phyloP scores from a whole-genome alignment of 306 rosid genomes.

The Trifolium repens region DNA sequence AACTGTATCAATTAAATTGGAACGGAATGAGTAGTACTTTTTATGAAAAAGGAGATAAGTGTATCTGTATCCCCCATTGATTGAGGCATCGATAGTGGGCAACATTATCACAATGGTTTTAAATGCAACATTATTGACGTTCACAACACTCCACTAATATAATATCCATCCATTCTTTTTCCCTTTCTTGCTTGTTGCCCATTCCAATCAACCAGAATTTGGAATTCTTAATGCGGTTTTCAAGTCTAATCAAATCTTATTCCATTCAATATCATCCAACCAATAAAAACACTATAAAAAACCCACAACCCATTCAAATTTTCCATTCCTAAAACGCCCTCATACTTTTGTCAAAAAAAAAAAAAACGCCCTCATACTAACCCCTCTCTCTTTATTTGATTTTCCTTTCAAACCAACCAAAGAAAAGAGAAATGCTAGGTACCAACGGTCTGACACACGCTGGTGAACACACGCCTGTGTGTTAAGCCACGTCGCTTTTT shows the following conservation, averaged over 20 bases:
- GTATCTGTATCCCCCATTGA: slow-evolving; percentile 34
- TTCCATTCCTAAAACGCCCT: slow-evolving; percentile 45
- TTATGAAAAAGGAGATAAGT: background rate
- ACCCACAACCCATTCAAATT: background rate
- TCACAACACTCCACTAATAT: slow-evolving; percentile 32
- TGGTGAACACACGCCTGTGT: too few species aligned
- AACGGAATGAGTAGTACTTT: too few species aligned
- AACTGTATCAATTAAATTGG: too few species aligned
- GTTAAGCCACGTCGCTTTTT: too few species aligned
- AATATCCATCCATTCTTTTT: slow-evolving; percentile 14
- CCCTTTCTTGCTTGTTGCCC: slow-evolving; percentile 14
- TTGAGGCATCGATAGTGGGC: slow-evolving; percentile 46
- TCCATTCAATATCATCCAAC: slow-evolving; percentile 3
- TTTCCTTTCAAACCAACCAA: slow-evolving; percentile 45
- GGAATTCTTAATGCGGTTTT: slow-evolving; percentile 33
- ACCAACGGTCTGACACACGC: too few species aligned
- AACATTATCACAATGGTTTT: slow-evolving; percentile 36
- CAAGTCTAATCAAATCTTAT: slow-evolving; percentile 40
- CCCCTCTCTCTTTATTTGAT: slow-evolving; percentile 19
- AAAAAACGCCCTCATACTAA: slow-evolving; percentile 42
- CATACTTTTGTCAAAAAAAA: too few species aligned
- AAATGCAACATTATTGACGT: slow-evolving; percentile 45
- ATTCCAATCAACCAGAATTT: slow-evolving; percentile 21
- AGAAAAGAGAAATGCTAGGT: too few species aligned
- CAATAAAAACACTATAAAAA: background rate